A percentile compares a stretch with the other conserved stretches of the same genome.
Evolutionary conservation across 805 yeast species (phyloP).

Genomic region (Ogataea trehaloabstinens): DNA sequence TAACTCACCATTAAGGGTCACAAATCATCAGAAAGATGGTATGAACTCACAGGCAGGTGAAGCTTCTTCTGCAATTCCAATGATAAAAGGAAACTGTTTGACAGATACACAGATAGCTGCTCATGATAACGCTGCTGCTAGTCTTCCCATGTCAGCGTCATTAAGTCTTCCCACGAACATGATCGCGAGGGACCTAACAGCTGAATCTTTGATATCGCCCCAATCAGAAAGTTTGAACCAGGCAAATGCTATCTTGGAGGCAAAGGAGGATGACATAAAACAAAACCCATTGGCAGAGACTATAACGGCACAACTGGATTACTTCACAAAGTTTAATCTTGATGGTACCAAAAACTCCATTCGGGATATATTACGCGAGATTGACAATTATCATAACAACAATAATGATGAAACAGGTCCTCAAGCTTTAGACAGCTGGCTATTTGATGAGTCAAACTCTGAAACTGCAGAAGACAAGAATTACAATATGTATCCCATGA

Average conservation of each 20-base stretch:
- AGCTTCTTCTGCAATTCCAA: background rate
- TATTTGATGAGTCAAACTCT: slow-evolving; percentile 5
- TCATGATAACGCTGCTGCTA: background rate
- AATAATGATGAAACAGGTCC: slow-evolving; percentile 4
- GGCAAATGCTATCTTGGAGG: too few species aligned
- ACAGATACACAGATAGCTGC: background rate
- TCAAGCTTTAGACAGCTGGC: slow-evolving; percentile 9
- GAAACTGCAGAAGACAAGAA: too few species aligned
- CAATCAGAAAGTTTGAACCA: too few species aligned
- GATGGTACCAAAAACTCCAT: slow-evolving; percentile 10
- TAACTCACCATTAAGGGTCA: background rate
- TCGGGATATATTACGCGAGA: slow-evolving; percentile 5
- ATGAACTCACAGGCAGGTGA: background rate
- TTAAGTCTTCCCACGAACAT: background rate
- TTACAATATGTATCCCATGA: too few species aligned
- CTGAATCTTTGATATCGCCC: too few species aligned
- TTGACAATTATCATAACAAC: slow-evolving; percentile 7
- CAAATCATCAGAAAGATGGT: background rate
- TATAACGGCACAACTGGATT: slow-evolving; percentile 6
- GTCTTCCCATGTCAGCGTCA: background rate
- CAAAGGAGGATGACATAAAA: too few species aligned
- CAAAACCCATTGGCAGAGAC: slow-evolving; percentile 3
- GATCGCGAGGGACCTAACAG: too few species aligned
- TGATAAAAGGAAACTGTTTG: background rate
- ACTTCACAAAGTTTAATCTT: slow-evolving; percentile 9